Base-by-base conservation (phyloP, 257 asterid genomes). In the Solanum virginianum region DNA sequence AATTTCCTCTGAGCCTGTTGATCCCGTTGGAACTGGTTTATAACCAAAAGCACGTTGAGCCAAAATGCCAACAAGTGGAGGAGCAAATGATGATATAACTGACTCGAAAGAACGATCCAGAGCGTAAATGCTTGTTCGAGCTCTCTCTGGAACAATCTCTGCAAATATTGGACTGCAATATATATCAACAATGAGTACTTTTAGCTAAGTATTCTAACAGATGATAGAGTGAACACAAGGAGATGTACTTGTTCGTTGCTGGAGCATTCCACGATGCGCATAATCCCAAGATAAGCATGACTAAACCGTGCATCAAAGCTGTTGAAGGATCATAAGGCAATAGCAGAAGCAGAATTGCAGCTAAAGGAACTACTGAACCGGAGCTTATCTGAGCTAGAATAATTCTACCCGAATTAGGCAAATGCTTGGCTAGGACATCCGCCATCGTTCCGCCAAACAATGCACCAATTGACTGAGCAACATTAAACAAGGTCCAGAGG, bases 371-470 rank as follows among this genome's bases (percentile, higher is more conserved):
- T 4, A 94, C 95, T 0, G 97, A 93, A 43, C 93, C 97, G 7
- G 99, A 90, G 91, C 99, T 96, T 43, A 96, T 92, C 89, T 96
- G 99, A 0, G 99, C 88, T 10, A 94, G 89, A 32, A 93, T 89
- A 54, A 95, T 94, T 83, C 99, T 90, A 47, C 99, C 98, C 13
- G 92, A 86, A 83, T 96, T 92, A 14, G 98, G 99, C 4, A 92
- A 87, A 15, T 91, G 81, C 85, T 86, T 88, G 12, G 97, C 93
- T 54, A 96, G 92, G 12, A 82, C 4, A 77, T 96, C 99, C 22
- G 98, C 99, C 94, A 92, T 91, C 80, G 82, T 89, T 41, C 98
- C 99, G 16, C 99, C 98, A 66, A 94, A 92, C 85, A 96, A 84
- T 8, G 94, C 93, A n/a, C 98, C 98, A 26, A 94, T 32, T 1